phyloP scores from a whole-genome alignment of 192 early-diverging fungal species.

The Kickxella alabastrina region DNA sequence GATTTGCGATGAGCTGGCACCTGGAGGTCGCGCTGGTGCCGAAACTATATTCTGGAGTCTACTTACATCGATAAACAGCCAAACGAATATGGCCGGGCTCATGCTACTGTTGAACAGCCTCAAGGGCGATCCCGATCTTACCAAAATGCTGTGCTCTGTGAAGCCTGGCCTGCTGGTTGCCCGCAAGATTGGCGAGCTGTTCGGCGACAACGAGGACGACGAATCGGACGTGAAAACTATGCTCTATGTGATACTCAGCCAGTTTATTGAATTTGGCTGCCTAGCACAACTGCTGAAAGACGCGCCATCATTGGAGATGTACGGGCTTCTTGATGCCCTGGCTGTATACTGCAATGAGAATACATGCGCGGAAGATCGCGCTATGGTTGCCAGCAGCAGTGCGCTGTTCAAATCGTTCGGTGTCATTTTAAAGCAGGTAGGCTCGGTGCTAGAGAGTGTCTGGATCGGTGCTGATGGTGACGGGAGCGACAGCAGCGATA shows the following conservation, averaged over 20 bases:
- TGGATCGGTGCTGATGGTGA: slow-evolving; percentile 7
- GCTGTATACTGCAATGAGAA: slow-evolving; percentile 40
- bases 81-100: slow-evolving; percentile 24
- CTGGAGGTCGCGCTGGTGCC: not conserved
- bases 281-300: slow-evolving; percentile 9
- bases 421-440: not conserved
- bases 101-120: slow-evolving; percentile 38
- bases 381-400: not conserved
- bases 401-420: slow-evolving; percentile 2
- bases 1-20: slow-evolving; percentile 16
- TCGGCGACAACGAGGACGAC: slow-evolving; percentile 31
- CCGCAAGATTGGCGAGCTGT: slow-evolving; percentile 21
- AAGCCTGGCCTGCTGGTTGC: slow-evolving; percentile 17
- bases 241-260: slow-evolving; percentile 21
- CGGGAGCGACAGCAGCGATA: not conserved
- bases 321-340: slow-evolving; percentile 26
- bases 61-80: slow-evolving; percentile 16
- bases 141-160: slow-evolving; percentile 8
- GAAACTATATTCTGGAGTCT: slow-evolving; percentile 18
- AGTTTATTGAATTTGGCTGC: slow-evolving; percentile 11
- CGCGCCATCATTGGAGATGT: slow-evolving; percentile 1
- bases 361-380: not conserved
- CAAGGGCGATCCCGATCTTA: slow-evolving; percentile 5
- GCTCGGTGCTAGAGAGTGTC: slow-evolving; percentile 1
- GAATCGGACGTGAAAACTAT: slow-evolving; percentile 26